A percentile compares a stretch with the other conserved stretches of the same genome.
Evolutionary conservation across 139 green algal species (phyloP).

Genomic region (Dunaliella primolecta): DNA sequence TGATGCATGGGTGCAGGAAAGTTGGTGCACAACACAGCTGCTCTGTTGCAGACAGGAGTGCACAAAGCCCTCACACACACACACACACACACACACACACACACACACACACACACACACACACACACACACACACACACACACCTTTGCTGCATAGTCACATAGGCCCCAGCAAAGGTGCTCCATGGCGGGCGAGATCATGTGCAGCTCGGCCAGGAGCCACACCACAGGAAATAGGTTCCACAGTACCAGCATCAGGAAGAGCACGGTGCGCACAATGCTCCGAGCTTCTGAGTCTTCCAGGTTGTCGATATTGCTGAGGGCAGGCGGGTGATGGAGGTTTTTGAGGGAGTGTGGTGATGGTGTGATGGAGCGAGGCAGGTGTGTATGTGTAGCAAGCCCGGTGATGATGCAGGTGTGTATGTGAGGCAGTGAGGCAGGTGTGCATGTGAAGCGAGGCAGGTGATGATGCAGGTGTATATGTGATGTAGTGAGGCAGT

Average conservation of each 20-base stretch:
- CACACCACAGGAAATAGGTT: conserved; percentile 42
- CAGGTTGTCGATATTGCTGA: conserved; percentile 9
- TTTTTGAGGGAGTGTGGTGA: not conserved
- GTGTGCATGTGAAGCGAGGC: not conserved
- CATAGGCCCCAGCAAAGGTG: conserved; percentile 38
- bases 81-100: not conserved
- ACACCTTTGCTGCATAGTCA: conserved; percentile 48
- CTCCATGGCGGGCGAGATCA: conserved; percentile 28
- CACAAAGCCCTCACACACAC: not conserved
- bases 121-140: not conserved
- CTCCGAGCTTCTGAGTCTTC: not conserved
- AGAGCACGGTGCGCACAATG: conserved; percentile 20
- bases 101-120: not conserved
- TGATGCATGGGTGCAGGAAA: too few relatives aligned
- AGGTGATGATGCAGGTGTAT: not conserved
- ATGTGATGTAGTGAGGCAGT: not conserved
- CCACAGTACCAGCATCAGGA: conserved; percentile 41
- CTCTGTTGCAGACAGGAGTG: too few relatives aligned
- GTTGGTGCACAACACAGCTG: too few relatives aligned
- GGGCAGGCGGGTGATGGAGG: not conserved
- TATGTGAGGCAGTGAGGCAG: not conserved
- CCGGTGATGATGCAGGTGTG: not conserved
- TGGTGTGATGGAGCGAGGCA: not conserved
- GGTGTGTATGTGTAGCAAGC: not conserved
- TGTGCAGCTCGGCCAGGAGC: conserved; percentile 17